Conservation (phyloP, 257 asterid genomes). For the Oldenlandia corymbosa region DNA sequence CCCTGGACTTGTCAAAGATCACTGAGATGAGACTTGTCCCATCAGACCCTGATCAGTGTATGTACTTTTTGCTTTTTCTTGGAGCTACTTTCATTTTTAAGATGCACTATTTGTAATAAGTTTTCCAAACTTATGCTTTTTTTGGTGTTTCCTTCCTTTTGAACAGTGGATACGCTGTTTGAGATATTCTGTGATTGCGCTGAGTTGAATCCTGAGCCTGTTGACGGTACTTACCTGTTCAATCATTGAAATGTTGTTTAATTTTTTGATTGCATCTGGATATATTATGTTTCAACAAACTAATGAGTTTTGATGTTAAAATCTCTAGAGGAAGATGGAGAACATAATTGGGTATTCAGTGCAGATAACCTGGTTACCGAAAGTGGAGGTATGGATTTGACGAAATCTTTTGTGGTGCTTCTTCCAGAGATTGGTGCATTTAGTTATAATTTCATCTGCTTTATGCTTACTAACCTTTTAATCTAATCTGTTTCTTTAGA, state of each 20-base stretch:
- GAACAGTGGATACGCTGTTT: constrained; percentile 75
- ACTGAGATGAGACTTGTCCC: constrained; percentile 93
- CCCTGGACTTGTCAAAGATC: constrained; percentile 53
- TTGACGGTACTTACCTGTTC: constrained; percentile 40
- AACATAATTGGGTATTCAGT: constrained; percentile 78
- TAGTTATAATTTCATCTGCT: not conserved
- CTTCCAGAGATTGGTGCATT: constrained; percentile 1
- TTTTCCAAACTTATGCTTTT: not conserved
- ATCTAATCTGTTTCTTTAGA: constrained; percentile 25
- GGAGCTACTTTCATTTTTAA: not conserved
- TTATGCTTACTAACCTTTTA: not conserved
- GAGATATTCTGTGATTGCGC: constrained; percentile 88
- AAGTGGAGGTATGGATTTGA: constrained; percentile 34
- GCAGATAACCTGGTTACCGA: constrained; percentile 62
- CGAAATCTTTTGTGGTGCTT: not conserved
- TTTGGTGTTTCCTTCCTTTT: constrained; percentile 9
- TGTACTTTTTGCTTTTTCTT: not conserved
- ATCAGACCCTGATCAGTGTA: constrained; percentile 75
- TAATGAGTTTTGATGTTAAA: constrained; percentile 15
- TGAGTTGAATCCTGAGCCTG: constrained; percentile 90
- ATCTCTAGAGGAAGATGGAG: constrained; percentile 50
- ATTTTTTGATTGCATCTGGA: not conserved
- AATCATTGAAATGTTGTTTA: not conserved
- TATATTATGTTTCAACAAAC: constrained; percentile 2
- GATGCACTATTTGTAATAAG: not conserved